A percentile compares a stretch with the other conserved stretches of the same genome.
These are phyloP conservation scores for Coniochaeta sp. DNA, from an alignment of 2,329 filamentous ascomycete species.

Conservation along the genomic window DNA sequence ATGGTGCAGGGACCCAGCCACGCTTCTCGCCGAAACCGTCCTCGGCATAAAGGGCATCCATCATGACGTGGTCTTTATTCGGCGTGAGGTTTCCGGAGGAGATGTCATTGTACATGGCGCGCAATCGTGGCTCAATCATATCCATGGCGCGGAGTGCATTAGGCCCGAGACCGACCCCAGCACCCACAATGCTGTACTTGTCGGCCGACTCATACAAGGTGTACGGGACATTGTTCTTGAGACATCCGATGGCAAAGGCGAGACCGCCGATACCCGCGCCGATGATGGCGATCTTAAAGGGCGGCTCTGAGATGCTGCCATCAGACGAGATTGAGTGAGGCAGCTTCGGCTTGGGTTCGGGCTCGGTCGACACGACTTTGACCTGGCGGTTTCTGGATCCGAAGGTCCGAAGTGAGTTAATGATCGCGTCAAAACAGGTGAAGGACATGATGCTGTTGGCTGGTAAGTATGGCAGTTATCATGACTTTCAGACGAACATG, in stretches of 20 bases:
- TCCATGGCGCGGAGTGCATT: constrained; percentile 31
- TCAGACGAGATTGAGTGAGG: background rate
- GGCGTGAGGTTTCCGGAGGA: constrained; percentile 27
- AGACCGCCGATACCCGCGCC: constrained; percentile 21
- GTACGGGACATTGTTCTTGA: constrained; percentile 17
- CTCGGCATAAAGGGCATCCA: constrained; percentile 30
- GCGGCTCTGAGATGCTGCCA: background rate
- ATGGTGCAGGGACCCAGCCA: constrained; percentile 25
- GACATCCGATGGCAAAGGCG: constrained; percentile 19
- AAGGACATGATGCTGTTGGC: background rate
- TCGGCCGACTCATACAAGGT: constrained; percentile 19
- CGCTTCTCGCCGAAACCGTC: constrained; percentile 29
- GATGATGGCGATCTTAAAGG: background rate
- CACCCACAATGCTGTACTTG: constrained; percentile 17
- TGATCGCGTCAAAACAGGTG: background rate
- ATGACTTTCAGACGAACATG: background rate
- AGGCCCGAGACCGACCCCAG: constrained; percentile 28
- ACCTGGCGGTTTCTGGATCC: background rate
- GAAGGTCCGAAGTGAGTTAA: background rate
- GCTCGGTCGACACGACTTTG: background rate
- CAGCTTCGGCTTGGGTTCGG: background rate
- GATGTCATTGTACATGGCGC: constrained; percentile 26
- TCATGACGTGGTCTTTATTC: constrained; percentile 27
- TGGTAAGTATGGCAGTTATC: background rate
- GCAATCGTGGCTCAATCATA: constrained; percentile 28